Percentiles rank a stretch among this genome's conserved stretches.
phyloP scores from a whole-genome alignment of 2,329 filamentous ascomycete species.

The Aureobasidium subglaciale region DNA sequence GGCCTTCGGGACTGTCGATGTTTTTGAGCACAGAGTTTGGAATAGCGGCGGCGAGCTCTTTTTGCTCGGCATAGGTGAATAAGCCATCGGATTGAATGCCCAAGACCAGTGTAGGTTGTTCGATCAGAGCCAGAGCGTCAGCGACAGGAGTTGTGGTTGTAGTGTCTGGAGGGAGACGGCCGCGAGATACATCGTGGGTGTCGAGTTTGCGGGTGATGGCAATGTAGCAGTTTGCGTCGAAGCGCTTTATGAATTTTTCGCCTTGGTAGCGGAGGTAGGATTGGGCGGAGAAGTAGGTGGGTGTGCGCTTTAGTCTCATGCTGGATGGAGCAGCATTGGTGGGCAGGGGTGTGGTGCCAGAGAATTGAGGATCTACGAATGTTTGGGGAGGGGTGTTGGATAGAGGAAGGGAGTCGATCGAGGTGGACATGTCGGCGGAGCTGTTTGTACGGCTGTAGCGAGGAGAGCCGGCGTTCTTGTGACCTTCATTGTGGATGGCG shows the following conservation, averaged over 20 bases:
- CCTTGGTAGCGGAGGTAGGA: constrained; percentile 97
- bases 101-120: constrained; percentile 83
- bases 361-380: constrained; percentile 41
- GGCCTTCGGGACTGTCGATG: constrained; percentile 90
- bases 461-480: constrained; percentile 41
- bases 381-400: constrained; percentile 19
- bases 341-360: constrained; percentile 33
- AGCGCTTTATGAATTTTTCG: constrained; percentile 91
- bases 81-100: constrained; percentile 94
- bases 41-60: constrained; percentile 80
- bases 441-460: constrained; percentile 34
- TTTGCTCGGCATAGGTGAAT: constrained; percentile 94
- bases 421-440: constrained; percentile 20
- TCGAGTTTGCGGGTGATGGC: constrained; percentile 97
- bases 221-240: constrained; percentile 98
- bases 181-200: constrained; percentile 87
- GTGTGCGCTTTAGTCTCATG: constrained; percentile 31
- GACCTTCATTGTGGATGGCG: constrained; percentile 47
- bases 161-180: constrained; percentile 41
- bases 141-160: constrained; percentile 49
- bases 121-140: constrained; percentile 70
- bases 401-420: constrained; percentile 21
- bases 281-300: constrained; percentile 95
- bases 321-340: constrained; percentile 24
- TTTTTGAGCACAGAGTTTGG: constrained; percentile 69